Evolutionary conservation across 331 rosid species (phyloP), one percentile per base, ranked within the genome.

Genomic region (Acacia concinna): DNA sequence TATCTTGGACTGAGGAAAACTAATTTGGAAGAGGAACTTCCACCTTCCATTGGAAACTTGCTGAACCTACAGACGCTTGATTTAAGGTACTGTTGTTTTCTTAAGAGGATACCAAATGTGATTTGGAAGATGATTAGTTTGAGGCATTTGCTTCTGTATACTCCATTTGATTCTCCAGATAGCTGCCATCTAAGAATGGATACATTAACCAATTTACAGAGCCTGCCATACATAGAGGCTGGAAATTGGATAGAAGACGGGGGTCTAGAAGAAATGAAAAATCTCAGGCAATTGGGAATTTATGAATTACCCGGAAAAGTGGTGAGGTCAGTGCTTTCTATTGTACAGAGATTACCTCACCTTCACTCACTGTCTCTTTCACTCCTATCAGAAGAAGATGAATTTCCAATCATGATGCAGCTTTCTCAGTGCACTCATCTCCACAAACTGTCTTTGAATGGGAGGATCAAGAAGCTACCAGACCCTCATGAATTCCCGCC

Each of bases 61-160:
- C 74, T 4, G 49, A 86, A 84, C 77, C 83, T 89, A 20, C 87
- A 89, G 56, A 86, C 92, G 44, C 87, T 89, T 51, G 90, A 89
- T 80, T 57, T 89, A 38, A 85, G 92, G 75, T 82, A 82, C 75
- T 85, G 89, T n/a, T 76, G 82, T 76, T 82, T 82, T 76, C 81
- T 82, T 66, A 82, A 79, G 82, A 85, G 41, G 70, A 82, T 85
- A 82, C 89, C 86, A 30, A 79, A 82, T 64, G 86, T 82, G 35
- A 85, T 85, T 46, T 85, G 88, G 88, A 85, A 79, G 88, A 54
- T 85, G 89, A 84, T 76, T 74, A 82, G 64, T 75, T 79, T 82
- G 84, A 85, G 89, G 56, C 86, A 85, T 82, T 74, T 85, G 78
- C 86, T 85, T 23, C 66, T 82, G 71, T 79, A 66, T 70, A 85